Base-by-base conservation (phyloP, 257 asterid species). In the Solanum appendiculatum region DNA sequence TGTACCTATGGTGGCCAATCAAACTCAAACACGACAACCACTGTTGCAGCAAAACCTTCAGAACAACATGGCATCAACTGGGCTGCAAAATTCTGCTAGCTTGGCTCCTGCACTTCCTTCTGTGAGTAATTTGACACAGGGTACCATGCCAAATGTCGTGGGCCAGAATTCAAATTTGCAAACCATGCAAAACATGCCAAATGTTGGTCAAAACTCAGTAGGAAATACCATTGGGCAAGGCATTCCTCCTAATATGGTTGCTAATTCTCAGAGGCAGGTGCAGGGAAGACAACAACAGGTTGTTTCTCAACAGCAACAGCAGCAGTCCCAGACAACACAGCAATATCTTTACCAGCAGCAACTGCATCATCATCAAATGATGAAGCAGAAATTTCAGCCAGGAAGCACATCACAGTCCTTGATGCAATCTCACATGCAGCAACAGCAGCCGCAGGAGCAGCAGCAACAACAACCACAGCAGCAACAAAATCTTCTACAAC, bases 201-300 rank as follows among this genome's bases (percentile, higher is more conserved):
- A 84, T 81, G 94, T 92, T 85, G 83, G 92, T 87, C 92, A 91
- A 29, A 95, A 90, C 88, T 88, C 91, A 9, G 91, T 94, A 15
- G 96, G 94, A 73, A 96, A 89, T 88, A 91, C 94, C 33, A 91
- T 94, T 91, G 99, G 98, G 33, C 98, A 93, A 87, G 97, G 94
- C 42, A 92, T 94, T 90, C 87, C 96, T 85, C 88, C 95, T 77
- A 96, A 93, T 88, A 92, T 93, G 87, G 95, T 92, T 88, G 90
- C 96, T 84, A 97, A 90, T 91, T 88, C 98, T 80, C 99, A 94
- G 90, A 93, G 98, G 89, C 97, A 94, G 92, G 90, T 92, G 88
- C 93, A 86, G 42, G 96, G 93, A 86, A 93, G 96, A 93, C 99
- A 93, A 88, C 98, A 92, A 86, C 97, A 92, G 88, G 94, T 73